Conservation (phyloP, 2,329 filamentous ascomycete species). For the Pseudogymnoascus sp. region DNA sequence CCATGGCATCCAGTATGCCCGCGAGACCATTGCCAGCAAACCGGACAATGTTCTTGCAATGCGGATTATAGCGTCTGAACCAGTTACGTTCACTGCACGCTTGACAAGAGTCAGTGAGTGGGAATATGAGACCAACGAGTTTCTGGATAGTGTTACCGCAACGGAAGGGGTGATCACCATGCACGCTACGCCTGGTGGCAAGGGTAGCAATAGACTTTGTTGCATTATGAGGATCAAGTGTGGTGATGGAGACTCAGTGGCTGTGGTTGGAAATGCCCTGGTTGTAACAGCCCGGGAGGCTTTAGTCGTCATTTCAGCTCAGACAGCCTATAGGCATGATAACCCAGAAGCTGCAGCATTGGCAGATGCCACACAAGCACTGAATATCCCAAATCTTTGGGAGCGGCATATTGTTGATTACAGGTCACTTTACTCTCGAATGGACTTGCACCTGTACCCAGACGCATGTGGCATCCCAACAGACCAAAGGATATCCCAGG, state of each 20-base stretch:
- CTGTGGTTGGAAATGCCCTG: slow-evolving; percentile 28
- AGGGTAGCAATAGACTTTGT: slow-evolving; percentile 26
- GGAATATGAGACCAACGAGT: slow-evolving; percentile 36
- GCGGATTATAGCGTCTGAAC: slow-evolving; percentile 17
- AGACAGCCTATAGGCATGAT: slow-evolving; percentile 31
- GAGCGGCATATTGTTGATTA: slow-evolving; percentile 30
- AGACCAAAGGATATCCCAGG: slow-evolving; percentile 21
- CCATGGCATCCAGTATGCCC: slow-evolving; percentile 24
- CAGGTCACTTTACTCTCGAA: slow-evolving; percentile 24
- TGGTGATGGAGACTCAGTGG: slow-evolving; percentile 22
- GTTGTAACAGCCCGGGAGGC: slow-evolving; percentile 30
- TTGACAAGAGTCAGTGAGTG: slow-evolving; percentile 32
- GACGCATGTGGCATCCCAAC: slow-evolving; percentile 24
- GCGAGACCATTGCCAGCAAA: slow-evolving; percentile 33
- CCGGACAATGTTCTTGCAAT: slow-evolving; percentile 34
- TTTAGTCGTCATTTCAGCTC: slow-evolving; percentile 31
- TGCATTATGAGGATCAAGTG: slow-evolving; percentile 25
- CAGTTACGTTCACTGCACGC: slow-evolving; percentile 21
- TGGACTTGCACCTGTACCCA: slow-evolving; percentile 24
- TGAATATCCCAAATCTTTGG: slow-evolving; percentile 18
- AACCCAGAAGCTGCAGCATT: slow-evolving; percentile 24
- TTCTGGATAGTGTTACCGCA: slow-evolving; percentile 31
- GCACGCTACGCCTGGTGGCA: slow-evolving; percentile 32
- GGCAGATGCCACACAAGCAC: slow-evolving; percentile 16
- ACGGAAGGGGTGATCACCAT: slow-evolving; percentile 29